Base-by-base conservation (phyloP, 2,329 filamentous ascomycete species). In the Aureobasidium mangrovei region DNA sequence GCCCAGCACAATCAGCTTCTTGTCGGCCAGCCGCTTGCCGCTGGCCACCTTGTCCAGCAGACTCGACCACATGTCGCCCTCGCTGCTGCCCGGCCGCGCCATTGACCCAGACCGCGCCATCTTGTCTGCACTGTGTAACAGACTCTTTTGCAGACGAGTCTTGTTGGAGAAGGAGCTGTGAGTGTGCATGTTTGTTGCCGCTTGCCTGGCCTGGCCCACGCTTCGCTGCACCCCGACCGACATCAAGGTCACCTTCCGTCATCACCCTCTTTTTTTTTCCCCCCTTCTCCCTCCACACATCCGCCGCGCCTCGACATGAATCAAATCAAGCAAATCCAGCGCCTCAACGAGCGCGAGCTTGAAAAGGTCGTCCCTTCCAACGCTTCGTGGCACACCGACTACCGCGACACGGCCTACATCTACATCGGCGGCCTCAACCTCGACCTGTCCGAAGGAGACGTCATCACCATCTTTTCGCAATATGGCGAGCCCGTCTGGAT, bases 311-410 rank as follows among this genome's bases (percentile, higher is more conserved):
- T 49, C 64, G 74, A 61, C 29, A 98, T 98, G 93, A 96, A 98
- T 69, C 85, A 88, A 62, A 93, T 98, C 62, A 87, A 90, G 63
- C 85, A 90, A 56, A 93, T 96, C 58, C 88, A 95, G 69, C 83
- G 85, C 68, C 85, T 98, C 57, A 98, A 98, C 70, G 89, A 93
- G 74, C 85, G 84, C 62, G 93, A 98, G 72, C 86, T 98, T 58
- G 91, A 96, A 70, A 84, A 89, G 68, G 88, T 85, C 63, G 91
- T 89, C 62, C 79, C 85, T 2, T 85, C 91, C 40, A 84, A 90
- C 71, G 91, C 86, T 59, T 96, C 91, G 55, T 97, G 91, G 91
- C 91, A 97, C 69, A 85, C 86, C 69, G 94, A 98, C 75, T 98
- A 97, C 73, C 88, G 89, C 72, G 93, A 95, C 74, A 97, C 93